Conservation (phyloP, 768 basidiomycete species). For the Leucocoprinus leucothites region DNA sequence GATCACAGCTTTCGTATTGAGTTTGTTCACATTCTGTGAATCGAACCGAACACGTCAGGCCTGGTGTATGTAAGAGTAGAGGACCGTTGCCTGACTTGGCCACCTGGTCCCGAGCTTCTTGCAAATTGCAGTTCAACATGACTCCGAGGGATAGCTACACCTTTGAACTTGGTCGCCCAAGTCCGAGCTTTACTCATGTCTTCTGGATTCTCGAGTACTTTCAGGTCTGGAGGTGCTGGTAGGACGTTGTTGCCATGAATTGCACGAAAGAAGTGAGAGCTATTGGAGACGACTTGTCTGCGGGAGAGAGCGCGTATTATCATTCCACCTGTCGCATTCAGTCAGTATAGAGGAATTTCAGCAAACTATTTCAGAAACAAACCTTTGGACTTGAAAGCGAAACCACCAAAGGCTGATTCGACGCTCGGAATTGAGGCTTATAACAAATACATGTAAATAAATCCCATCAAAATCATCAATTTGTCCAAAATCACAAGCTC, state of each 20-base stretch:
- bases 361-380: too few species aligned
- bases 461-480: neutral
- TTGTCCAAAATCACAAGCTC: too few species aligned
- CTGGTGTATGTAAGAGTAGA: neutral
- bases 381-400: too few species aligned
- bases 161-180: constrained; percentile 54
- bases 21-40: constrained; percentile 78
- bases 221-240: constrained; percentile 3
- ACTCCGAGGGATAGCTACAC: constrained; percentile 41
- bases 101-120: constrained; percentile 82
- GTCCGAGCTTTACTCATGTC: constrained; percentile 45
- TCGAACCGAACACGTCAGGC: neutral
- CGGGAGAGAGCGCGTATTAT: neutral
- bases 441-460: neutral
- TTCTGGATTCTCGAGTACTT: constrained; percentile 22
- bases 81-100: constrained; percentile 52
- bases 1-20: constrained; percentile 78
- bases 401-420: too few species aligned
- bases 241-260: neutral
- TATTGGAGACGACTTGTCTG: neutral
- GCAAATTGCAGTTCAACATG: constrained; percentile 66
- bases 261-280: neutral
- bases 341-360: too few species aligned
- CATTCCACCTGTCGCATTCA: neutral
- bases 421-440: neutral